Conservation (phyloP, 208 protist species). For the Leishmania martiniquensis region DNA sequence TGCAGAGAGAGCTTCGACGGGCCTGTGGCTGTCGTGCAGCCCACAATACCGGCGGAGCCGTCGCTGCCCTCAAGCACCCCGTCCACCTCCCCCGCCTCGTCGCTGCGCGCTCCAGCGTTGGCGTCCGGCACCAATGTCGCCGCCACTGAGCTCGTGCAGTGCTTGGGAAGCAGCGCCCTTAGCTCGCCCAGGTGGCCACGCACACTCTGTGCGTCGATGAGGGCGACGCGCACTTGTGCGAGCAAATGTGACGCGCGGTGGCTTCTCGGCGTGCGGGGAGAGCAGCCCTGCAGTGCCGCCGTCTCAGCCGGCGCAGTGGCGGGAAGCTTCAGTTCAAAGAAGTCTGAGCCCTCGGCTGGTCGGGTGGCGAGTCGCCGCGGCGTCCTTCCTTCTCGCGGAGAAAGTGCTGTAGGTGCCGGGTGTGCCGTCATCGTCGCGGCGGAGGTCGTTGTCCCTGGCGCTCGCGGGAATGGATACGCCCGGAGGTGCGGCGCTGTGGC, state of each 20-base stretch:
- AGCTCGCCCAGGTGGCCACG: slow-evolving; percentile 19
- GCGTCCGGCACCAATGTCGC: background rate
- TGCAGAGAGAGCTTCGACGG: slow-evolving; percentile 1
- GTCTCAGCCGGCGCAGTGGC: background rate
- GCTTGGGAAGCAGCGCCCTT: slow-evolving; percentile 12
- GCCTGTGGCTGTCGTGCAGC: slow-evolving; percentile 1
- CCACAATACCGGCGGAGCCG: background rate
- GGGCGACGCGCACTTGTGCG: slow-evolving; percentile 22
- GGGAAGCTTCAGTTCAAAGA: background rate
- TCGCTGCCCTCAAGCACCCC: background rate
- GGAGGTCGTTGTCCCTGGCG: background rate
- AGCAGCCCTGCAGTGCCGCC: background rate
- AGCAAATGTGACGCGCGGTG: slow-evolving; percentile 12
- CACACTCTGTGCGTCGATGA: slow-evolving; percentile 26
- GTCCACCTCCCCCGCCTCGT: background rate
- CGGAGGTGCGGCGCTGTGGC: background rate
- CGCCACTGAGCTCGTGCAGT: background rate
- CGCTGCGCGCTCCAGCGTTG: background rate
- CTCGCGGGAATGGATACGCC: background rate
- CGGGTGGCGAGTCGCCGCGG: background rate
- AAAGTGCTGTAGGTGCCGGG: background rate
- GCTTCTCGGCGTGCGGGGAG: slow-evolving; percentile 17
- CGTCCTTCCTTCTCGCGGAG: background rate
- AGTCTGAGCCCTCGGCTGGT: background rate
- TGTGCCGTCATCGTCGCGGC: background rate